Conservation (phyloP, 768 basidiomycete species). For the Suillus americanus region DNA sequence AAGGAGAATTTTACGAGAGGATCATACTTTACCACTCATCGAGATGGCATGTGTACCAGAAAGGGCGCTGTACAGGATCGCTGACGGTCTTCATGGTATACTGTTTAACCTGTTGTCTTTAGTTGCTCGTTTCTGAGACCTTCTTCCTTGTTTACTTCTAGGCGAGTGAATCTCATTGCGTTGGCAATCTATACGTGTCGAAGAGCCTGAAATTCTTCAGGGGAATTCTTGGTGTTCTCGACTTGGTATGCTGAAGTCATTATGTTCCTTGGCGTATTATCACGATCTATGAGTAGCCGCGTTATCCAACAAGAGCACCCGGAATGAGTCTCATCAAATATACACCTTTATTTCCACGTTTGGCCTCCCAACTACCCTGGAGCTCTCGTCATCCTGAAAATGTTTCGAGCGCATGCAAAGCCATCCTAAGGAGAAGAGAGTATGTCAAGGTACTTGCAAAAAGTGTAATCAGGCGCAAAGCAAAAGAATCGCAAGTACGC, state of each 20-base stretch:
- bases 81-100: neutral
- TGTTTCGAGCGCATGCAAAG: neutral
- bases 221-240: neutral
- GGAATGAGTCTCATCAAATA: slow-evolving; percentile 21
- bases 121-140: neutral
- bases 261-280: neutral
- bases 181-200: neutral
- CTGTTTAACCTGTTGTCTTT: neutral
- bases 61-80: neutral
- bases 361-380: slow-evolving; percentile 18
- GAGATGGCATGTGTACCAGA: neutral
- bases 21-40: neutral
- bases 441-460: slow-evolving; percentile 23
- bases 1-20: neutral
- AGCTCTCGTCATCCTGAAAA: neutral
- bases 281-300: slow-evolving; percentile 12
- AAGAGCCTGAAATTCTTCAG: neutral
- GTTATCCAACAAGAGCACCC: slow-evolving; percentile 11
- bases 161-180: neutral
- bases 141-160: neutral
- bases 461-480: slow-evolving; percentile 19
- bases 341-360: slow-evolving; percentile 13
- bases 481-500: slow-evolving; percentile 11
- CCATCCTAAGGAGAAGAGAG: slow-evolving; percentile 12
- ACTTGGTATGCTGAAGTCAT: neutral